phyloP scores from a whole-genome alignment of 2,329 filamentous ascomycete species.

The Kalaharituber pfeilii region DNA sequence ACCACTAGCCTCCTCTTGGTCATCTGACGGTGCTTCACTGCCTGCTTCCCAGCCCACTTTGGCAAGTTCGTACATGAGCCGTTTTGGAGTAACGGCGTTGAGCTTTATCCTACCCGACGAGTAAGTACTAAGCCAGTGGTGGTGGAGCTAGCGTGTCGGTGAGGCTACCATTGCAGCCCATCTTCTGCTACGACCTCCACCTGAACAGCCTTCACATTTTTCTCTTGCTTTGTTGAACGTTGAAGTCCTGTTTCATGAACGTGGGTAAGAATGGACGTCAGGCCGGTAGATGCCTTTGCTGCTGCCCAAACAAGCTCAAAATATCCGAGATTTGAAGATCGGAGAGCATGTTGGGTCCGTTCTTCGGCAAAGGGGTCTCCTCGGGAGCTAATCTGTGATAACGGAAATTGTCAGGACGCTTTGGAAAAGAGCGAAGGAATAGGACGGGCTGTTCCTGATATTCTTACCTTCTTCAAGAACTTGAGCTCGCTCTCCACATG shows the following conservation, averaged over 20 bases:
- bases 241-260: constrained; percentile 20
- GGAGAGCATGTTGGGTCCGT: constrained; percentile 36
- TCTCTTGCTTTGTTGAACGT: constrained; percentile 26
- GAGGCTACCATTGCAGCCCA: constrained; percentile 35
- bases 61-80: constrained; percentile 49
- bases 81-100: constrained; percentile 45
- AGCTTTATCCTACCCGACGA: constrained; percentile 40
- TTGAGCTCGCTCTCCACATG: constrained; percentile 34
- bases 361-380: constrained; percentile 20
- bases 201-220: constrained; percentile 30
- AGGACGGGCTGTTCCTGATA: constrained; percentile 1
- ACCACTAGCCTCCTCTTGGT: constrained; percentile 27
- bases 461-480: constrained; percentile 30
- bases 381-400: constrained; percentile 15
- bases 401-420: constrained; percentile 7
- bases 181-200: constrained; percentile 48
- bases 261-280: constrained; percentile 35
- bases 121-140: no score
- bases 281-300: constrained; percentile 39
- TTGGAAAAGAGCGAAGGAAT: no score
- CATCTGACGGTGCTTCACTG: constrained; percentile 23
- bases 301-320: constrained; percentile 46
- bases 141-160: background rate
- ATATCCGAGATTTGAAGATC: constrained; percentile 49
- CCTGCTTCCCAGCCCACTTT: constrained; percentile 48